Percentiles rank a stretch among this genome's conserved stretches.
Evolutionary conservation across 106 monocot genomes (phyloP).

Genomic region (Ottelia alismoides): DNA sequence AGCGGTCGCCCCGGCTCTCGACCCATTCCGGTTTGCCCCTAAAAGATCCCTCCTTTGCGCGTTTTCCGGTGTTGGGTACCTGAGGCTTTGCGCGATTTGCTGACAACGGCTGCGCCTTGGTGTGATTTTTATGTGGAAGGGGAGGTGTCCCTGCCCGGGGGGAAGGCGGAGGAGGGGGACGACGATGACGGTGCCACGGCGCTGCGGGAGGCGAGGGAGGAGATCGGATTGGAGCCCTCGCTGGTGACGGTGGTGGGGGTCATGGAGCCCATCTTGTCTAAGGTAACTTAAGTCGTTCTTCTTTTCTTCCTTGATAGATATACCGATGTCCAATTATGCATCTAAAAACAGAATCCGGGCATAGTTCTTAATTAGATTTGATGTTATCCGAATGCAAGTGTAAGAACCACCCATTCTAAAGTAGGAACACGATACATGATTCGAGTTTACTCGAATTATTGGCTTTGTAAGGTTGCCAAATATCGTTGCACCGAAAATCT

Average conservation of each 20-base stretch:
- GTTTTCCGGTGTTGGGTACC: too few species aligned
- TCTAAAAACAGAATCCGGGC: too few species aligned
- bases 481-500: too few species aligned
- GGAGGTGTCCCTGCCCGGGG: constrained; percentile 51
- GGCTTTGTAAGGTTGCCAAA: too few species aligned
- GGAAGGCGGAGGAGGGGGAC: constrained; percentile 23
- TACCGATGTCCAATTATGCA: neutral
- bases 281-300: constrained; percentile 19
- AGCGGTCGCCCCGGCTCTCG: constrained; percentile 58
- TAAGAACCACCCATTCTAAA: too few species aligned
- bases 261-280: constrained; percentile 59
- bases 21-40: constrained; percentile 44
- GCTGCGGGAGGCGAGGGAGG: constrained; percentile 22
- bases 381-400: too few species aligned
- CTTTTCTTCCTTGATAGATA: neutral
- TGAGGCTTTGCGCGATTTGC: too few species aligned
- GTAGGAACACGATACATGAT: too few species aligned
- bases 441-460: too few species aligned
- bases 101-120: too few species aligned
- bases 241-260: constrained; percentile 35
- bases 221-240: constrained; percentile 22
- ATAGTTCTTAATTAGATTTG: too few species aligned
- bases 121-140: constrained; percentile 20
- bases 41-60: too few species aligned
- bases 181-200: constrained; percentile 16